Evolutionary conservation across 768 basidiomycete species (phyloP), one percentile per base, ranked within the genome.

Genomic region (Hebeloma cylindrosporum): DNA sequence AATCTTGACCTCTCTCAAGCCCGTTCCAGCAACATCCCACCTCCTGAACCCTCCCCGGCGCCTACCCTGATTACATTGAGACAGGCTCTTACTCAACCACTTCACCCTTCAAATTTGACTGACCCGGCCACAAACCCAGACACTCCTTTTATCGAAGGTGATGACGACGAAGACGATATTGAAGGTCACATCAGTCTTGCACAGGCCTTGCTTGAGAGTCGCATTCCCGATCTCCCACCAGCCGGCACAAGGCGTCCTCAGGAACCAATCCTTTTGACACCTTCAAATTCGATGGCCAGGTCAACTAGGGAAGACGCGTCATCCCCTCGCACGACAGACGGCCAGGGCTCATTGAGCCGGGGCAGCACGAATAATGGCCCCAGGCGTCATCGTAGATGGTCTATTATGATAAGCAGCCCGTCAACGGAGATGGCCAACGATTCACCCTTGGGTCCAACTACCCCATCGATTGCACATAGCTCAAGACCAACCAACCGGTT

Each of bases 171-270:
- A 7, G 82, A 80, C 17, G 77, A 73, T 16, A 73, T 71, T 6
- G 74, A 80, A 43, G 85, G 87, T 25, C 73, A 74, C 20, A 83
- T 93, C 27, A 83, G 80, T 20, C 74, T 93, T 30, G 82, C 75
- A 0, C 80, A 92, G 52, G 83, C 83, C 7, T 67, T 93, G 14
- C 58, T 86, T 41, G 89, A 93, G 68, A 90, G 88, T 53, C 82
- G 89, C 27, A 63, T 88, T 23, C 88, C 89, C 5, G 75, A 83
- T 26, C 59, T 87, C 10, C 86, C 89, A 11, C 88, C 88, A 13
- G 68, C 71, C 26, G 89, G 89, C 13, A 75, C 83, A 7, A 68
- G 69, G 40, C 81, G 66, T 38, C 72, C 80, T 7, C 87, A 90
- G 58, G 76, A 84, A 27, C 80, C 88, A 21, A 84, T 89, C 27